Conservation (phyloP, 208 protist species). For the Naegleria fowleri region DNA sequence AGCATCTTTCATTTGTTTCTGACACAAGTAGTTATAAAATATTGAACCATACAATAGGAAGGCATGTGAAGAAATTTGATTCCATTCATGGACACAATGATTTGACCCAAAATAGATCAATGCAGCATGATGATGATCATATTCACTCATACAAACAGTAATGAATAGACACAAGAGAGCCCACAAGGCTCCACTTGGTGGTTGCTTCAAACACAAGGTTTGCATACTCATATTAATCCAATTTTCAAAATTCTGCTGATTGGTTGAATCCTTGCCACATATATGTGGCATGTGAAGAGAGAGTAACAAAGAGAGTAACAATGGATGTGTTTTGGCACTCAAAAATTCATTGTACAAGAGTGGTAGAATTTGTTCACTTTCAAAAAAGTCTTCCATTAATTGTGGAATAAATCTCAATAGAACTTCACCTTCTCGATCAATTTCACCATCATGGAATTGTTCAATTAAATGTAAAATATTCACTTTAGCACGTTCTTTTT, state of each 20-base stretch:
- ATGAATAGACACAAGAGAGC: slow-evolving; percentile 2
- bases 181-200: not conserved
- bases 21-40: not conserved
- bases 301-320: not conserved
- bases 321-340: slow-evolving; percentile 19
- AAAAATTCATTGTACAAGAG: slow-evolving; percentile 5
- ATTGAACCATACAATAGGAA: slow-evolving; percentile 17
- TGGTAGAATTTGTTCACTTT: slow-evolving; percentile 15
- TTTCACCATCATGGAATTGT: slow-evolving; percentile 3
- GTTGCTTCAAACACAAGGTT: slow-evolving; percentile 11
- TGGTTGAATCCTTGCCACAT: not conserved
- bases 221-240: slow-evolving; percentile 20
- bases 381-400: slow-evolving; percentile 25
- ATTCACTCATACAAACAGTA: not conserved
- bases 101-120: not conserved
- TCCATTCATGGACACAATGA: not conserved
- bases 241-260: not conserved
- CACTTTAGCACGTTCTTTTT: not conserved
- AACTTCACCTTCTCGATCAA: slow-evolving; percentile 16
- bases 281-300: slow-evolving; percentile 5
- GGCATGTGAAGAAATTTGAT: not conserved
- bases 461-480: slow-evolving; percentile 26
- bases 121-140: not conserved
- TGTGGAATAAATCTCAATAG: slow-evolving; percentile 22
- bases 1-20: not conserved